These are phyloP conservation scores for Penicillium sp. DNA, from an alignment of 2,329 filamentous ascomycete species.

Conservation along the genomic window DNA sequence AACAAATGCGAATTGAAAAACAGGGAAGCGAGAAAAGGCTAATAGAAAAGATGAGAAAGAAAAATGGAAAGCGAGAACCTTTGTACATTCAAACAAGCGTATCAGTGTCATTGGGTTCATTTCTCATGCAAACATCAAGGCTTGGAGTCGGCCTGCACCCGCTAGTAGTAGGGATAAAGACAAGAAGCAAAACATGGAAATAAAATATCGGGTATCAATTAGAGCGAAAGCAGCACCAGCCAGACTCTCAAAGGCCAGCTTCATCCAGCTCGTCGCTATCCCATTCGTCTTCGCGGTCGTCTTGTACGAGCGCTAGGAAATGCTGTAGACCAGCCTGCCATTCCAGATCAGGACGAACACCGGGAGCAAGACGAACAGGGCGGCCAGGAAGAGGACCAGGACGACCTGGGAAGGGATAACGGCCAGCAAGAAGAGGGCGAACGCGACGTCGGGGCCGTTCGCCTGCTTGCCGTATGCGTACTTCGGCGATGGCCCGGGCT, in stretches of 20 bases:
- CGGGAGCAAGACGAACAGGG: neutral
- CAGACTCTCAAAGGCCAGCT: conserved; percentile 2
- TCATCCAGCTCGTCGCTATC: conserved; percentile 60
- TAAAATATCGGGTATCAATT: neutral
- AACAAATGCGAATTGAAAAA: neutral
- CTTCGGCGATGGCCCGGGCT: conserved; percentile 40
- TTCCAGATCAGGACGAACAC: conserved; percentile 2
- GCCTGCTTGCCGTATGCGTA: conserved; percentile 30
- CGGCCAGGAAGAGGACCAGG: neutral
- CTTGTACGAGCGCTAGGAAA: conserved; percentile 53
- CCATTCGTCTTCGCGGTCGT: conserved; percentile 61
- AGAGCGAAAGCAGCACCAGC: neutral
- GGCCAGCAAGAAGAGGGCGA: neutral
- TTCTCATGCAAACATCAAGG: conserved; percentile 1
- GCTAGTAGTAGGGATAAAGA: neutral
- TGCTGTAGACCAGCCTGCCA: conserved; percentile 46
- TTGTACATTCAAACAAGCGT: neutral
- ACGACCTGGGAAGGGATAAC: neutral
- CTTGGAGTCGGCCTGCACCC: neutral
- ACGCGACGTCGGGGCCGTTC: conserved; percentile 11
- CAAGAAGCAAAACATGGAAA: neutral
- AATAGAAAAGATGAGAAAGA: neutral
- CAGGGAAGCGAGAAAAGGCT: neutral
- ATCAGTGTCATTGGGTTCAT: conserved; percentile 2
- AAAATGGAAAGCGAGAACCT: neutral